Conservation (phyloP, 176 grass and related monocot species). For the Hordeum marinum region DNA sequence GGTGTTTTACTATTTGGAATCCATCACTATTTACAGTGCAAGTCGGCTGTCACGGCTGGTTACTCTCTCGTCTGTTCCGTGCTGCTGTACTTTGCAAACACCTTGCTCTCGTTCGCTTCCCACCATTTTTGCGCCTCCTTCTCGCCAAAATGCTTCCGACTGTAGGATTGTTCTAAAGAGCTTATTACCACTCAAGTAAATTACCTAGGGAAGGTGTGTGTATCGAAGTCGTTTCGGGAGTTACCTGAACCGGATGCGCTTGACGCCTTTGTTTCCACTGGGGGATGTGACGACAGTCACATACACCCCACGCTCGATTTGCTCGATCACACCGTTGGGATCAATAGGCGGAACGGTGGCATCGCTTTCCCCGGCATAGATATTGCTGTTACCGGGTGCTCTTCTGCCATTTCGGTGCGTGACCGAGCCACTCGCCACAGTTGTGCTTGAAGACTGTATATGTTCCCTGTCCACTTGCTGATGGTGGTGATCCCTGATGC, state of each 20-base stretch:
- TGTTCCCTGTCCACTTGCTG: background rate
- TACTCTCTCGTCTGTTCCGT: constrained; percentile 16
- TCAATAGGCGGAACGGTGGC: constrained; percentile 21
- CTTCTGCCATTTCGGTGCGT: constrained; percentile 20
- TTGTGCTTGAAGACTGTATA: background rate
- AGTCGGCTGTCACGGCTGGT: background rate
- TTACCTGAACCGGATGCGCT: constrained; percentile 85
- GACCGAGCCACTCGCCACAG: background rate
- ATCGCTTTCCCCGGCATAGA: constrained; percentile 20
- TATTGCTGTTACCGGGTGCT: constrained; percentile 12
- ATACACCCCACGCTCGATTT: constrained; percentile 76
- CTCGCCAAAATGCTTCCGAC: constrained; percentile 85
- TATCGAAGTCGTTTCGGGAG: background rate
- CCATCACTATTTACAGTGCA: background rate
- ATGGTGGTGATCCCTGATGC: constrained; percentile 11
- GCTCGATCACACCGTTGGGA: constrained; percentile 41
- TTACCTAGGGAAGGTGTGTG: background rate
- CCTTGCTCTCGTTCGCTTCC: constrained; percentile 58
- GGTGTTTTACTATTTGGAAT: background rate
- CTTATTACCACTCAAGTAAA: background rate
- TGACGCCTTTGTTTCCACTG: constrained; percentile 67
- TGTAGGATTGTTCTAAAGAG: constrained; percentile 26
- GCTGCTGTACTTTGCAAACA: constrained; percentile 56
- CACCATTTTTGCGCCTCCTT: constrained; percentile 82
- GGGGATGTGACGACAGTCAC: constrained; percentile 62